These are phyloP conservation scores for Pilasporangium apinafurcum DNA, from an alignment of 352 stramenopile species.

Conservation along the genomic window DNA sequence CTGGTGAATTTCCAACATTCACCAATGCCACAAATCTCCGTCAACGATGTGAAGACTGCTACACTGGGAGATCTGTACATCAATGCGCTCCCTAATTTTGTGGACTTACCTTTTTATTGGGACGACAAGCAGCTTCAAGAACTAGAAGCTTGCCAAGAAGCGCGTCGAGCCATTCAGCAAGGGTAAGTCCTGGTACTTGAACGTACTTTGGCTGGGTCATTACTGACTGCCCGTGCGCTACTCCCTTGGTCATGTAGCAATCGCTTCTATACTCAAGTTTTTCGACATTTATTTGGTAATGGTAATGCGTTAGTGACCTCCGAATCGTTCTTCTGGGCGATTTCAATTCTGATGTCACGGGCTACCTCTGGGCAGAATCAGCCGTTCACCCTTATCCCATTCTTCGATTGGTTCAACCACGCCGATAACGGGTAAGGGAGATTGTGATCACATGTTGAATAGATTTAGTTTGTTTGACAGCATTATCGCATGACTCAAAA, in stretches of 20 bases:
- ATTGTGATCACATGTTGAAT: neutral
- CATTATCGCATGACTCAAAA: neutral
- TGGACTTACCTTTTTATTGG: slow-evolving; percentile 72
- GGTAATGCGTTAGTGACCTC: slow-evolving; percentile 39
- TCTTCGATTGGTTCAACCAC: slow-evolving; percentile 88
- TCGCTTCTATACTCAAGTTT: slow-evolving; percentile 63
- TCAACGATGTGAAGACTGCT: slow-evolving; percentile 4
- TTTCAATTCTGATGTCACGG: slow-evolving; percentile 75
- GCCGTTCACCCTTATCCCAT: slow-evolving; percentile 78
- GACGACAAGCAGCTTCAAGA: slow-evolving; percentile 51
- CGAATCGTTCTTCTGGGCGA: slow-evolving; percentile 76
- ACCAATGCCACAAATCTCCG: slow-evolving; percentile 12
- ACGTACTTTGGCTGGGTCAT: slow-evolving; percentile 7
- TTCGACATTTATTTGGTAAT: slow-evolving; percentile 61
- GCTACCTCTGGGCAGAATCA: slow-evolving; percentile 66
- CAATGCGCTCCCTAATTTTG: slow-evolving; percentile 36
- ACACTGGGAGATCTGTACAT: slow-evolving; percentile 53
- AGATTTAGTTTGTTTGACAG: neutral
- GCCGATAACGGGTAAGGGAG: slow-evolving; percentile 32
- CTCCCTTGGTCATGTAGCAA: slow-evolving; percentile 16
- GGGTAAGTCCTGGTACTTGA: slow-evolving; percentile 24
- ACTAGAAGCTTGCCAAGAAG: slow-evolving; percentile 52
- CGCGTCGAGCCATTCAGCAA: slow-evolving; percentile 52
- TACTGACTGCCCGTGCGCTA: neutral
- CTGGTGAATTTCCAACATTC: slow-evolving; percentile 44